phyloP scores from a whole-genome alignment of 352 stramenopile genomes.

The Phytopythium chamaehyphon region DNA sequence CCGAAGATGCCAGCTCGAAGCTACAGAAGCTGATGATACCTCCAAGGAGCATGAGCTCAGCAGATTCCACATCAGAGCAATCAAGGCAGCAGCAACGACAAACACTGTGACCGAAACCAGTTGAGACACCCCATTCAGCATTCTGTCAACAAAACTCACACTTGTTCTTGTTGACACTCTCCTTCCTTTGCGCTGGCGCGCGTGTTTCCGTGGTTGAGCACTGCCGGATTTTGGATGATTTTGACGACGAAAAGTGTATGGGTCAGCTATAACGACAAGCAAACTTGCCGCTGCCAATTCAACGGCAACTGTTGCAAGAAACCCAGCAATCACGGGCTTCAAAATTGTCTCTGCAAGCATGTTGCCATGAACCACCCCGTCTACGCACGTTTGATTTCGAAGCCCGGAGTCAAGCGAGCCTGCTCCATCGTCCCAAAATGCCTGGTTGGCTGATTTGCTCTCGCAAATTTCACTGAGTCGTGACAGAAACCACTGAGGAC shows the following conservation, averaged over 20 bases:
- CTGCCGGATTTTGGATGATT: no score
- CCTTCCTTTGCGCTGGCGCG: no score
- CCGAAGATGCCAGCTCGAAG: no score
- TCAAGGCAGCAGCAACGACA: no score
- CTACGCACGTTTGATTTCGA: constrained; percentile 17
- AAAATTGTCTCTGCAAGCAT: constrained; percentile 2
- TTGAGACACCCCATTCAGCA: no score
- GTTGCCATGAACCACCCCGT: constrained; percentile 1
- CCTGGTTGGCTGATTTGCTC: not conserved
- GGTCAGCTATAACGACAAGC: constrained; percentile 5
- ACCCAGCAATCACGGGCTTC: not conserved
- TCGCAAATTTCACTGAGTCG: constrained; percentile 31
- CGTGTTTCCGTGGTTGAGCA: no score
- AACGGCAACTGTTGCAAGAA: constrained; percentile 4
- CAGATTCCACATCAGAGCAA: no score
- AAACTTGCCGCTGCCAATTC: constrained; percentile 7
- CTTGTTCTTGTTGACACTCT: no score
- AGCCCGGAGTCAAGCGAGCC: constrained; percentile 24
- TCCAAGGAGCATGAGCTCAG: no score
- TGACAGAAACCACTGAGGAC: constrained; percentile 33
- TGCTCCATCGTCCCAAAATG: constrained; percentile 5
- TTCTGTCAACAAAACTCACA: no score
- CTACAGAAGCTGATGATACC: no score
- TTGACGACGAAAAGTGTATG: not conserved
- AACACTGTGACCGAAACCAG: no score